Conservation (phyloP, 768 basidiomycete genomes). For the Coprinellus micaceus region DNA sequence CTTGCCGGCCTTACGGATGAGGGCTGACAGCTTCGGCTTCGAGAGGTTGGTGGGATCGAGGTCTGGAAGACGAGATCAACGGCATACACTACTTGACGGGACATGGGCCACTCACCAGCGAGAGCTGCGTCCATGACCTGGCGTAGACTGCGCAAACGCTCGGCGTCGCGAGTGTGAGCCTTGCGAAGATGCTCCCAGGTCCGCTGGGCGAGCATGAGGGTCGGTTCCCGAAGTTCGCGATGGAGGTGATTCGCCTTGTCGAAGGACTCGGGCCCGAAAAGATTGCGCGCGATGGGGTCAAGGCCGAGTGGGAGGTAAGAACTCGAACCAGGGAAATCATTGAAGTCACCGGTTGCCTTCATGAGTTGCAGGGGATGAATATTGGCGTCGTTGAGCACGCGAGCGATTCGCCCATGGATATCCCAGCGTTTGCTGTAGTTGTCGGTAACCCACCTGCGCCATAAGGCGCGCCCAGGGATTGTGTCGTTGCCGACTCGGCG, state of each 20-base stretch:
- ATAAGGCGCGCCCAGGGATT: constrained; percentile 14
- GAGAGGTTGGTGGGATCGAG: no score
- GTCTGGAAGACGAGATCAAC: no score
- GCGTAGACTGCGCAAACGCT: no score
- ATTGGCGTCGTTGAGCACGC: background rate
- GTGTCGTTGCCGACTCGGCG: background rate
- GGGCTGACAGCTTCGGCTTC: no score
- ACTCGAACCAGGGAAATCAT: background rate
- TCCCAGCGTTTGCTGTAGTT: constrained; percentile 5
- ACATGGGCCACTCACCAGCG: no score
- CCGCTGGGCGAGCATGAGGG: background rate
- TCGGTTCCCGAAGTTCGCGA: background rate
- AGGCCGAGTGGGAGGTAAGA: background rate
- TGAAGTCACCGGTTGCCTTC: background rate
- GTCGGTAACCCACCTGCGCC: constrained; percentile 8
- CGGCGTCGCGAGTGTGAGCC: no score
- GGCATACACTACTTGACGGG: no score
- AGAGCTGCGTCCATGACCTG: no score
- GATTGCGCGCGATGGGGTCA: background rate
- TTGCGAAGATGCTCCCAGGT: background rate
- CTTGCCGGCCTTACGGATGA: no score
- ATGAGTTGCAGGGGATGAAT: background rate
- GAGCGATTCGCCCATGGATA: constrained; percentile 10
- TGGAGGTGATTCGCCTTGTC: background rate
- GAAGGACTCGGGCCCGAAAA: background rate